Conservation (phyloP, 345 rosid genomes). For the Turnera subulata region DNA sequence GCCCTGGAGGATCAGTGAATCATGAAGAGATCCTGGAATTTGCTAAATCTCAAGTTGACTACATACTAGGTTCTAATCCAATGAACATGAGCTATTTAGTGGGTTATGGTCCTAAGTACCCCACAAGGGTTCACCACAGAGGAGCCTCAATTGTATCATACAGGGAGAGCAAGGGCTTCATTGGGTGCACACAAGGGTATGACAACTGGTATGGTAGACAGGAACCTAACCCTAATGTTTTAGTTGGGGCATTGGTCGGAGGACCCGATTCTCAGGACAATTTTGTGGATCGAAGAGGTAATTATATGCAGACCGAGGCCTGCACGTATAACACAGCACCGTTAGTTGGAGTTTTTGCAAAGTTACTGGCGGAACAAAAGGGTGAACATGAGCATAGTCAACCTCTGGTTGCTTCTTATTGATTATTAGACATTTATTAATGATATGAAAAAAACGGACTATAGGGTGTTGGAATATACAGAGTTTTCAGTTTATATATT, state of each 20-base stretch:
- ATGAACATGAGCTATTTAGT: constrained; percentile 86
- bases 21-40: constrained; percentile 50
- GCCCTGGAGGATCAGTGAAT: constrained; percentile 41
- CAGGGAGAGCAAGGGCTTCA: constrained; percentile 74
- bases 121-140: constrained; percentile 80
- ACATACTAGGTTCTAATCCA: constrained; percentile 81
- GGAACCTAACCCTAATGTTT: constrained; percentile 46
- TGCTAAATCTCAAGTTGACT: constrained; percentile 83
- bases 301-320: constrained; percentile 55
- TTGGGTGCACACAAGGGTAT: constrained; percentile 96
- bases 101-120: constrained; percentile 75
- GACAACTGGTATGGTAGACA: constrained; percentile 43
- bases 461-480: no score
- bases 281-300: constrained; percentile 43
- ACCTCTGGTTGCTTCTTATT: constrained; percentile 51
- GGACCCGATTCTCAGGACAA: constrained; percentile 54
- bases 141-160: constrained; percentile 86
- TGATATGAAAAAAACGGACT: constrained; percentile 5
- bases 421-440: constrained; percentile 17
- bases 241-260: constrained; percentile 61
- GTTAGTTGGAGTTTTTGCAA: constrained; percentile 60
- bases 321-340: constrained; percentile 66
- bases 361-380: constrained; percentile 14
- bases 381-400: constrained; percentile 17
- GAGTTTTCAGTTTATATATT: no score